These are phyloP conservation scores for Discostella stelligera DNA, from an alignment of 352 stramenopile genomes.

Conservation along the genomic window DNA sequence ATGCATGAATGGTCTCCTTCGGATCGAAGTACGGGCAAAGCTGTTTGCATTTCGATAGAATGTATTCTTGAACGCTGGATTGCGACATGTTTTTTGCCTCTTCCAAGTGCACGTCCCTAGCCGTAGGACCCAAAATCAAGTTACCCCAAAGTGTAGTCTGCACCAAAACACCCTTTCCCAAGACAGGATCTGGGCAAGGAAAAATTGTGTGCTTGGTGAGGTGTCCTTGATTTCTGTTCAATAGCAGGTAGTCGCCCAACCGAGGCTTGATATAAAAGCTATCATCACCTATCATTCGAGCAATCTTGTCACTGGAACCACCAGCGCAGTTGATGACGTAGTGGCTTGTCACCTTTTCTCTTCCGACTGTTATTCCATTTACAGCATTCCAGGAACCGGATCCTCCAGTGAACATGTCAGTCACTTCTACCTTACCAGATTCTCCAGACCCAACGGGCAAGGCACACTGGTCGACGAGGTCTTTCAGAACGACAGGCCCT, in stretches of 20 bases:
- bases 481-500: conserved; percentile 30
- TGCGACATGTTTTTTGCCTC: conserved; percentile 60
- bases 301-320: conserved; percentile 61
- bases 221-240: conserved; percentile 74
- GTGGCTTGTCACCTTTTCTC: conserved; percentile 55
- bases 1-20: conserved; percentile 73
- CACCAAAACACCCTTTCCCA: conserved; percentile 78
- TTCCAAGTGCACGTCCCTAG: conserved; percentile 62
- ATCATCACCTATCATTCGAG: conserved; percentile 75
- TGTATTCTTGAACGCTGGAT: conserved; percentile 70
- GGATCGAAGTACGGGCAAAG: conserved; percentile 74
- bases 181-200: conserved; percentile 71
- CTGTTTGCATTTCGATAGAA: conserved; percentile 76
- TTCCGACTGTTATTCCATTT: conserved; percentile 55
- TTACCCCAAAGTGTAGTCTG: conserved; percentile 81
- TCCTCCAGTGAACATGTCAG: conserved; percentile 72
- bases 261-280: conserved; percentile 77
- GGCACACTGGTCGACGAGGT: conserved; percentile 58
- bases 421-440: conserved; percentile 50
- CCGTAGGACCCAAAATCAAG: conserved; percentile 75
- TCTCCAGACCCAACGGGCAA: conserved; percentile 40
- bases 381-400: conserved; percentile 56
- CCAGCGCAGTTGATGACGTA: conserved; percentile 77
- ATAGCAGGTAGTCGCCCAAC: conserved; percentile 74
- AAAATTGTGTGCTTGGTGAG: conserved; percentile 71